These are phyloP conservation scores for Lithospermum erythrorhizon DNA, from an alignment of 257 asterid genomes.

Conservation along the genomic window DNA sequence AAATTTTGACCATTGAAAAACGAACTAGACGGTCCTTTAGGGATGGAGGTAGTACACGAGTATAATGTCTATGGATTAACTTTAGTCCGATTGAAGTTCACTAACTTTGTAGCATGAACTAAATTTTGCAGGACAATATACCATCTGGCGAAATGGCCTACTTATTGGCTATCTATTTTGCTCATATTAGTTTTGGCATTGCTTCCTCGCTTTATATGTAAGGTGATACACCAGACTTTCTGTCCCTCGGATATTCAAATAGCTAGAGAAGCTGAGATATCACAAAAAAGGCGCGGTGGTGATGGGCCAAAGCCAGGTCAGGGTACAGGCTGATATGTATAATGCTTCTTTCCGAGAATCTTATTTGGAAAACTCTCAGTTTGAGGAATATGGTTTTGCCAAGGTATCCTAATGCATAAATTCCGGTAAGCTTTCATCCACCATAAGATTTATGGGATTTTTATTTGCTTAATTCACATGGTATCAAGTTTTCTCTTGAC, in stretches of 20 bases:
- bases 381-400: constrained; percentile 22
- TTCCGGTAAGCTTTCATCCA: constrained; percentile 17
- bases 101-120: constrained; percentile 6
- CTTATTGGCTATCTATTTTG: constrained; percentile 83
- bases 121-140: constrained; percentile 70
- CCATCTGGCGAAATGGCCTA: constrained; percentile 58
- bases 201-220: constrained; percentile 81
- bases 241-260: constrained; percentile 91
- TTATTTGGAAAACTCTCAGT: constrained; percentile 8
- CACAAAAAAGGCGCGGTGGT: constrained; percentile 33
- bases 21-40: no score
- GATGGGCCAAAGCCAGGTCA: constrained; percentile 35
- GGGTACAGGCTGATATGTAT: constrained; percentile 34
- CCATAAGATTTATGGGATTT: no score
- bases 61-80: constrained; percentile 4
- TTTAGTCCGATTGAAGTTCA: not conserved
- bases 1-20: no score
- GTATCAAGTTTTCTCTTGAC: no score
- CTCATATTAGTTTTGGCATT: constrained; percentile 64
- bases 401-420: constrained; percentile 17
- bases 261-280: constrained; percentile 90
- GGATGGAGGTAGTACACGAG: no score
- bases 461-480: no score
- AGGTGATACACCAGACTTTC: constrained; percentile 60
- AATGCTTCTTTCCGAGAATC: constrained; percentile 17